These are phyloP conservation scores for Saccharomycopsis sp. DNA, from an alignment of 805 yeast genomes.

Conservation along the genomic window DNA sequence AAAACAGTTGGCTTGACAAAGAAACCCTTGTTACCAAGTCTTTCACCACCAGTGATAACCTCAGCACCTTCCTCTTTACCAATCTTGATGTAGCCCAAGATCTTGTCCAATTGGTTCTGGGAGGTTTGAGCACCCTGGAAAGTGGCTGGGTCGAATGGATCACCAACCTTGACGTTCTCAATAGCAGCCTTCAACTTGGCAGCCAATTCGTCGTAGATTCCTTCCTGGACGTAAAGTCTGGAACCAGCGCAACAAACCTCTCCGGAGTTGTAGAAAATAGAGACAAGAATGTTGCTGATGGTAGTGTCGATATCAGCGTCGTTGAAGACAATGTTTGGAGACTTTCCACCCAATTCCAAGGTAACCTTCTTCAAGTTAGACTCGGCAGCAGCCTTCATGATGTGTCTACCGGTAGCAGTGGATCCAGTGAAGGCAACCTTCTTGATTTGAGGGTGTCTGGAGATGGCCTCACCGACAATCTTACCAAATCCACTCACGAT, in stretches of 20 bases:
- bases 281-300: slow-evolving; percentile 48
- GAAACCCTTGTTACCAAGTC: slow-evolving; percentile 59
- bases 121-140: slow-evolving; percentile 80
- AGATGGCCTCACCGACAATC: slow-evolving; percentile 64
- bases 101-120: slow-evolving; percentile 60
- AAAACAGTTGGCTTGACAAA: slow-evolving; percentile 70
- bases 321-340: slow-evolving; percentile 67
- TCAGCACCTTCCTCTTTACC: slow-evolving; percentile 68
- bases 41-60: slow-evolving; percentile 64
- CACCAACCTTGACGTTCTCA: slow-evolving; percentile 58
- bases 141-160: slow-evolving; percentile 61
- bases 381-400: slow-evolving; percentile 63
- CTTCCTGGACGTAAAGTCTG: slow-evolving; percentile 69
- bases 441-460: slow-evolving; percentile 61
- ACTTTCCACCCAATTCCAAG: slow-evolving; percentile 78
- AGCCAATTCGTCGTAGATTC: slow-evolving; percentile 56
- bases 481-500: slow-evolving; percentile 71
- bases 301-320: slow-evolving; percentile 56
- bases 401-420: slow-evolving; percentile 65
- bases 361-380: slow-evolving; percentile 72
- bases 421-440: slow-evolving; percentile 82
- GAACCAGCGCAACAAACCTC: slow-evolving; percentile 83
- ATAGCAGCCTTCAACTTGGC: slow-evolving; percentile 51
- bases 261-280: slow-evolving; percentile 76
- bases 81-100: slow-evolving; percentile 55